These are phyloP conservation scores for Coemansia sp. DNA, from an alignment of 192 early-diverging fungal species.

Conservation along the genomic window DNA sequence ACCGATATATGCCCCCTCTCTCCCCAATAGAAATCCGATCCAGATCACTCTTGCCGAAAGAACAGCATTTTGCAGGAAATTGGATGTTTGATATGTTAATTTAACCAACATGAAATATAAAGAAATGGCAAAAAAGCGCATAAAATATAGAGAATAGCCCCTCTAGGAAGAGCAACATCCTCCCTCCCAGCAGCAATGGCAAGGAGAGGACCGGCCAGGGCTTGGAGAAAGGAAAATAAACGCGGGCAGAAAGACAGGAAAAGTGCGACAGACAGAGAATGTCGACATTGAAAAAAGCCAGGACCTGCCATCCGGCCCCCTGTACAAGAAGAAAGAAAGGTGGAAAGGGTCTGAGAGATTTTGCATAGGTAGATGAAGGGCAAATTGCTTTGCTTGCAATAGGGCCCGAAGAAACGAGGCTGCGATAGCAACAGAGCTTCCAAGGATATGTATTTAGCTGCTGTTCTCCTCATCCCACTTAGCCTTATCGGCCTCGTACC, in stretches of 20 bases:
- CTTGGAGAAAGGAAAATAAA: not conserved
- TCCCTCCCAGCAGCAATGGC: not conserved
- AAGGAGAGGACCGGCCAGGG: not conserved
- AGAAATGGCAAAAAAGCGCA: not conserved
- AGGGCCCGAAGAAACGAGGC: too few relatives aligned
- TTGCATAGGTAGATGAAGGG: not conserved
- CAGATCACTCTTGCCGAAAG: too few relatives aligned
- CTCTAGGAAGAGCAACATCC: not conserved
- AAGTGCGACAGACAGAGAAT: not conserved
- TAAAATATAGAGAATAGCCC: not conserved
- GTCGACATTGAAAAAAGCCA: not conserved
- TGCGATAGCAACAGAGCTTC: too few relatives aligned
- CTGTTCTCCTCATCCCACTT: constrained; percentile 17
- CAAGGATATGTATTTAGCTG: too few relatives aligned
- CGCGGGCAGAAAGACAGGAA: constrained; percentile 2
- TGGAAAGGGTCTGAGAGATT: not conserved
- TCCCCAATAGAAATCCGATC: too few relatives aligned
- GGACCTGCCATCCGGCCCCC: constrained; percentile 4
- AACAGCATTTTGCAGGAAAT: not conserved
- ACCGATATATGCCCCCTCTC: too few relatives aligned
- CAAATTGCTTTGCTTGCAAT: too few relatives aligned
- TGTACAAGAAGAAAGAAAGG: not conserved
- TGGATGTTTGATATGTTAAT: not conserved
- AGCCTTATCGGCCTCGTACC: constrained; percentile 49
- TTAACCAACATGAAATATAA: not conserved